Evolutionary conservation across 2,329 filamentous ascomycete genomes (phyloP).

Genomic region (Truncatella angustata): DNA sequence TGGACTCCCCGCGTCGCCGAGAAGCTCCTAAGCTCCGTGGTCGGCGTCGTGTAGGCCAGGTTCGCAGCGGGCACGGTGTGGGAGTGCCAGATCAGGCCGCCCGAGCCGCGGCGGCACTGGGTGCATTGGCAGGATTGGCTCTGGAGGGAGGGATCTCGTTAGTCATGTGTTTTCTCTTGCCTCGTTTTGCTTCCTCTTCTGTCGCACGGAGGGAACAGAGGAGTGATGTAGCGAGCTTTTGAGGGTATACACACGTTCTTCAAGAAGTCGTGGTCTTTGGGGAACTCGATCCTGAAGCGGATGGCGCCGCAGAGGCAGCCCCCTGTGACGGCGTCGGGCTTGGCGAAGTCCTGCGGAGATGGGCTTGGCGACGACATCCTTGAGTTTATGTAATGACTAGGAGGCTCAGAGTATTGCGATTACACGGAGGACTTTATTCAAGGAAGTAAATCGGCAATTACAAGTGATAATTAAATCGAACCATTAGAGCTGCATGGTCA

Average conservation of each 20-base stretch:
- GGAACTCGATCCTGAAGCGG: slow-evolving; percentile 47
- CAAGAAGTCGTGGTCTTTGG: slow-evolving; percentile 42
- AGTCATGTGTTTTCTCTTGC: background rate
- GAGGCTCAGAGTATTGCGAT: too few species aligned
- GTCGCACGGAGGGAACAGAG: too few species aligned
- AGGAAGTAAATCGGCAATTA: too few species aligned
- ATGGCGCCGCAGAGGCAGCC: slow-evolving; percentile 52
- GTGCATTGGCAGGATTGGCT: slow-evolving; percentile 52
- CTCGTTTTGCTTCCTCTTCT: too few species aligned
- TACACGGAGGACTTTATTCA: too few species aligned
- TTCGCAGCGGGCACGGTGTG: slow-evolving; percentile 35
- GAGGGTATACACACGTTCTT: slow-evolving; percentile 19
- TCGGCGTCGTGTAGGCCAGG: slow-evolving; percentile 32
- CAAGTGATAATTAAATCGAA: too few species aligned
- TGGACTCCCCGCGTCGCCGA: slow-evolving; percentile 35
- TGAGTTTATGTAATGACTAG: too few species aligned
- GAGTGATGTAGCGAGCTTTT: too few species aligned
- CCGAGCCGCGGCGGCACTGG: slow-evolving; percentile 52
- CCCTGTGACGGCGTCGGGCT: slow-evolving; percentile 40
- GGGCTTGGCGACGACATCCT: slow-evolving; percentile 12
- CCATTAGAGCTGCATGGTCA: too few species aligned
- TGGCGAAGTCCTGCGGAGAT: slow-evolving; percentile 21
- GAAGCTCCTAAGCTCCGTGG: slow-evolving; percentile 36
- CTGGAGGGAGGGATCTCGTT: slow-evolving; percentile 24
- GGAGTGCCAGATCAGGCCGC: slow-evolving; percentile 41